A percentile compares a stretch with the other conserved stretches of the same genome.
phyloP scores from a whole-genome alignment of 2,329 filamentous ascomycete species.

The Fusarium keratoplasticum region DNA sequence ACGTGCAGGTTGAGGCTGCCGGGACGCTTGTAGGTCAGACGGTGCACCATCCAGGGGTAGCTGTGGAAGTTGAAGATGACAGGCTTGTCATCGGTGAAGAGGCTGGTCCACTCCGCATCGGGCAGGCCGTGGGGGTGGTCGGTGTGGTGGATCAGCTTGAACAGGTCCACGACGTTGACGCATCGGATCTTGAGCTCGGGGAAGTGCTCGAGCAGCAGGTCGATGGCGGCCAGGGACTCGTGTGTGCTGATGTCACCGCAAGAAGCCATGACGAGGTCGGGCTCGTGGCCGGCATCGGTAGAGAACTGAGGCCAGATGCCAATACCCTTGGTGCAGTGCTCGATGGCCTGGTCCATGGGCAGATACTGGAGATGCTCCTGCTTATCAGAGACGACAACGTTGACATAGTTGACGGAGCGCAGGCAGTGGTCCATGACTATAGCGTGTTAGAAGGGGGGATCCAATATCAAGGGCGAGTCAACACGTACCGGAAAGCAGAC shows the following conservation, averaged over 20 bases:
- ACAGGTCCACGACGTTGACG: constrained; percentile 84
- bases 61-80: constrained; percentile 88
- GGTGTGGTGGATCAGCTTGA: constrained; percentile 77
- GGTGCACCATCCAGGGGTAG: constrained; percentile 84
- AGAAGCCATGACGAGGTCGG: constrained; percentile 80
- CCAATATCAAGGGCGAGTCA: neutral
- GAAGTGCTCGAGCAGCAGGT: constrained; percentile 77
- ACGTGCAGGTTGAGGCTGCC: constrained; percentile 77
- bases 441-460: constrained; percentile 22
- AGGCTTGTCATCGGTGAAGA: constrained; percentile 79
- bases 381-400: constrained; percentile 84
- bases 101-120: constrained; percentile 72
- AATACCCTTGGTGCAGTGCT: constrained; percentile 82
- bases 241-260: constrained; percentile 81
- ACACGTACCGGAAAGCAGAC: constrained; percentile 68
- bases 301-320: constrained; percentile 84
- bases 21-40: constrained; percentile 79
- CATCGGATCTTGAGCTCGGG: constrained; percentile 81
- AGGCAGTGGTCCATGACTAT: constrained; percentile 80
- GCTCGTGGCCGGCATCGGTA: constrained; percentile 75
- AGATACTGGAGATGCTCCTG: constrained; percentile 82
- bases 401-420: constrained; percentile 80
- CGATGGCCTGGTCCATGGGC: constrained; percentile 77
- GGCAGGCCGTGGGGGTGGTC: constrained; percentile 81
- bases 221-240: constrained; percentile 80